Evolutionary conservation across 148 eudicot genomes (phyloP).

Genomic region (Dianthus caryophyllus): DNA sequence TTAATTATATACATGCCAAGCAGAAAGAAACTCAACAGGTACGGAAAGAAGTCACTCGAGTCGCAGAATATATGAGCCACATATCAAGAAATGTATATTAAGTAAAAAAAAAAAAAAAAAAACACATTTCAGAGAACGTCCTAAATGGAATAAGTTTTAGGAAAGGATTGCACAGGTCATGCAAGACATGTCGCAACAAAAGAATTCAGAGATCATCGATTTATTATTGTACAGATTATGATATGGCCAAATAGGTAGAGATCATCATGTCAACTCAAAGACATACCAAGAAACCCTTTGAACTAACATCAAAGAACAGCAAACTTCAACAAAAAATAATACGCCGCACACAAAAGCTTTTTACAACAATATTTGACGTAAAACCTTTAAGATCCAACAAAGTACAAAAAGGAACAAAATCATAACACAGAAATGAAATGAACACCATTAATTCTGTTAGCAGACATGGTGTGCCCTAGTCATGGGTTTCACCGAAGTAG

Average conservation of each 20-base stretch:
- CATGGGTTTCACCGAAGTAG: not conserved
- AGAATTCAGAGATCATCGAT: not conserved
- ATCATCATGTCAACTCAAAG: not conserved
- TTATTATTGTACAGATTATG: not conserved
- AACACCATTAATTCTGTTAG: not conserved
- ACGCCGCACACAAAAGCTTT: slow-evolving; percentile 2
- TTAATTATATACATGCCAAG: not conserved
- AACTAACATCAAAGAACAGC: not conserved
- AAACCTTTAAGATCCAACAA: not conserved
- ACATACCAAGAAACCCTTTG: not conserved
- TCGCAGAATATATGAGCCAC: not conserved
- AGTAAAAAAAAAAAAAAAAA: not conserved
- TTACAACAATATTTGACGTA: not conserved
- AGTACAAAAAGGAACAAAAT: not conserved
- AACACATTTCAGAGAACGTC: not conserved
- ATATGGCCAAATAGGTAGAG: slow-evolving; percentile 6
- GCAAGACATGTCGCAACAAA: not conserved
- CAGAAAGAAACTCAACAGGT: not conserved
- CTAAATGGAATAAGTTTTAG: not conserved
- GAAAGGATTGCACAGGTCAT: not conserved
- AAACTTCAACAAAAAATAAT: not conserved
- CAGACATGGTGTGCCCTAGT: not conserved
- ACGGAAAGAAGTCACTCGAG: not conserved
- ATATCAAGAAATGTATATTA: not conserved
- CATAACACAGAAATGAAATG: too few relatives aligned